A percentile compares a stretch with the other conserved stretches of the same genome.
phyloP scores from a whole-genome alignment of 2,329 filamentous ascomycete species.

The Beauveria caledonica region DNA sequence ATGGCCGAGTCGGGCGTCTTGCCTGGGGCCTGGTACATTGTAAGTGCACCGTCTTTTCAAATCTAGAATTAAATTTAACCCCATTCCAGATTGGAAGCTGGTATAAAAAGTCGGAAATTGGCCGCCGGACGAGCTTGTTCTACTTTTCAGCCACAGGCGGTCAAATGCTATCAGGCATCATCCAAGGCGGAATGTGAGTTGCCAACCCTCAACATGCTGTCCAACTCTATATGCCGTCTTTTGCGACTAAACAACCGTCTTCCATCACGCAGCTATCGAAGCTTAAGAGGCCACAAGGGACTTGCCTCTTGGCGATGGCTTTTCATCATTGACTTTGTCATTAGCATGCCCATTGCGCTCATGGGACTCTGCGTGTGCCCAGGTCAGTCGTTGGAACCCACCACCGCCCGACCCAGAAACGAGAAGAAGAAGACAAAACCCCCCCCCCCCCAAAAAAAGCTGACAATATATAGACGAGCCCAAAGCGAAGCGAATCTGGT shows the following conservation, averaged over 20 bases:
- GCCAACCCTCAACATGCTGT: neutral
- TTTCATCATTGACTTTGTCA: constrained; percentile 29
- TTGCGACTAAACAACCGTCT: neutral
- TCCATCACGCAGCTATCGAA: constrained; percentile 11
- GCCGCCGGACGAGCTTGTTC: constrained; percentile 47
- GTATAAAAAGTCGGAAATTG: constrained; percentile 50
- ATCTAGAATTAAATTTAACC: no score
- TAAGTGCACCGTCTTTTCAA: neutral
- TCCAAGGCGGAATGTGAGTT: constrained; percentile 24
- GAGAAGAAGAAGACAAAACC: neutral
- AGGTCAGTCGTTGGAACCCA: neutral
- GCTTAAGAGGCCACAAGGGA: constrained; percentile 26
- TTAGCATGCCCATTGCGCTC: constrained; percentile 28
- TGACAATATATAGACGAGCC: constrained; percentile 5
- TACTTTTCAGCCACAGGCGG: constrained; percentile 46
- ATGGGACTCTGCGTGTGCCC: constrained; percentile 4
- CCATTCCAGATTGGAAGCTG: constrained; percentile 38
- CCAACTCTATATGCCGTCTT: no score
- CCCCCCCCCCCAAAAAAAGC: no score
- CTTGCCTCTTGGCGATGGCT: constrained; percentile 29
- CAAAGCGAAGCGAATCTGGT: constrained; percentile 4
- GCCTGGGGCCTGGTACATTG: neutral
- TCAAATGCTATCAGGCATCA: constrained; percentile 27
- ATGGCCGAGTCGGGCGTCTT: neutral
- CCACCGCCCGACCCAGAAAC: neutral